Evolutionary conservation across 2,329 filamentous ascomycete species (phyloP).

Genomic region (Aureobasidium lini): DNA sequence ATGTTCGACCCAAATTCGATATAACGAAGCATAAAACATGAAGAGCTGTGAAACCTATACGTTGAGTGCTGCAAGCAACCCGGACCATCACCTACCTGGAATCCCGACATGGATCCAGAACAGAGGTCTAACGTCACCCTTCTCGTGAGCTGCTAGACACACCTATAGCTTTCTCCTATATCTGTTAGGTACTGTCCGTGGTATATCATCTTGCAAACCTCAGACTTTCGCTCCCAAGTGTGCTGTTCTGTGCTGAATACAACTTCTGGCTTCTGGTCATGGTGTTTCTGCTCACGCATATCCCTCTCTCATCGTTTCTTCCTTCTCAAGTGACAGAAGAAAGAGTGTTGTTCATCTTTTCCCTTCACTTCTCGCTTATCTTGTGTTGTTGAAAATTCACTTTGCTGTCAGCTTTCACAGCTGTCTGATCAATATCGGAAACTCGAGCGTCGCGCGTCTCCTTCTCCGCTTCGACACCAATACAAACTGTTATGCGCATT

Average conservation of each 20-base stretch:
- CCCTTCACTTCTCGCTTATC: neutral
- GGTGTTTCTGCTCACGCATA: neutral
- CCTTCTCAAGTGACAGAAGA: neutral
- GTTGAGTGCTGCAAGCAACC: neutral
- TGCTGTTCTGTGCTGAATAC: no score
- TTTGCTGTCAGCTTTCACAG: neutral
- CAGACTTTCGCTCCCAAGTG: no score
- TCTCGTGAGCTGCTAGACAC: neutral
- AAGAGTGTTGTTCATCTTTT: neutral
- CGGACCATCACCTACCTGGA: neutral
- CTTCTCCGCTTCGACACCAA: neutral
- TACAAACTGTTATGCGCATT: neutral
- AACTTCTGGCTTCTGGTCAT: neutral
- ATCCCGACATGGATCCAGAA: neutral
- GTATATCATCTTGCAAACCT: no score
- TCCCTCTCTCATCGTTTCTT: neutral
- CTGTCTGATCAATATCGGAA: neutral
- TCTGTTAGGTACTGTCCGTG: neutral
- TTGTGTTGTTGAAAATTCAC: neutral
- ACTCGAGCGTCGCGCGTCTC: neutral
- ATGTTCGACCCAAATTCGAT: no score
- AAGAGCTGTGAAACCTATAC: neutral
- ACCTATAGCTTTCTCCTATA: neutral
- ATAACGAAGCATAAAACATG: neutral
- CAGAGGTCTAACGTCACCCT: neutral